Evolutionary conservation across 2,329 filamentous ascomycete species (phyloP).

Genomic region (Fusarium longipes): DNA sequence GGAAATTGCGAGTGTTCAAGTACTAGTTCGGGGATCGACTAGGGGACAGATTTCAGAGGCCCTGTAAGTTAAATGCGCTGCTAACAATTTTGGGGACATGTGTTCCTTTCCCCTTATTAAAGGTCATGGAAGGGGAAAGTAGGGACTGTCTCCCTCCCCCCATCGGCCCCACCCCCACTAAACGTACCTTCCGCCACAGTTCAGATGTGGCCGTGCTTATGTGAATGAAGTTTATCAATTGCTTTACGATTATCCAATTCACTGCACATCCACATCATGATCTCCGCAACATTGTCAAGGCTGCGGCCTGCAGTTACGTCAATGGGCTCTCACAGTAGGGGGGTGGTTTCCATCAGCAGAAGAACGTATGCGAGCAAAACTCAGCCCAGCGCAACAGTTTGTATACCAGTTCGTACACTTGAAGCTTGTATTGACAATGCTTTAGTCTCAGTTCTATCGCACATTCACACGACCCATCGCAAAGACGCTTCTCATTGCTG

Average conservation of each 20-base stretch:
- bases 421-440: not conserved
- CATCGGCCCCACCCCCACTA: slow-evolving; percentile 38
- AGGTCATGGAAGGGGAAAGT: slow-evolving; percentile 10
- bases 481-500: slow-evolving; percentile 79
- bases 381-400: slow-evolving; percentile 45
- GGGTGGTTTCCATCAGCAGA: not conserved
- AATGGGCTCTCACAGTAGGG: not conserved
- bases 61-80: slow-evolving; percentile 30
- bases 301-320: slow-evolving; percentile 27
- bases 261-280: slow-evolving; percentile 18
- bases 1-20: slow-evolving; percentile 27
- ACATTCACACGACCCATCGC: slow-evolving; percentile 78
- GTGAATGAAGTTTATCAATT: slow-evolving; percentile 23
- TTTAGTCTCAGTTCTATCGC: slow-evolving; percentile 76
- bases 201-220: slow-evolving; percentile 16
- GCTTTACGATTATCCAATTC: not conserved
- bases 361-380: slow-evolving; percentile 46
- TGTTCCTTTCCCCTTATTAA: slow-evolving; percentile 47
- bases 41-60: slow-evolving; percentile 47
- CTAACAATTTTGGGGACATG: slow-evolving; percentile 49
- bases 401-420: not conserved
- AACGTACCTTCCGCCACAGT: not conserved
- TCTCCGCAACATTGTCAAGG: slow-evolving; percentile 15
- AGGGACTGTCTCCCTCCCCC: slow-evolving; percentile 12
- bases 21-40: slow-evolving; percentile 28